Evolutionary conservation across 306 rosid species (phyloP).

Genomic region (Gynostemma pentaphyllum): DNA sequence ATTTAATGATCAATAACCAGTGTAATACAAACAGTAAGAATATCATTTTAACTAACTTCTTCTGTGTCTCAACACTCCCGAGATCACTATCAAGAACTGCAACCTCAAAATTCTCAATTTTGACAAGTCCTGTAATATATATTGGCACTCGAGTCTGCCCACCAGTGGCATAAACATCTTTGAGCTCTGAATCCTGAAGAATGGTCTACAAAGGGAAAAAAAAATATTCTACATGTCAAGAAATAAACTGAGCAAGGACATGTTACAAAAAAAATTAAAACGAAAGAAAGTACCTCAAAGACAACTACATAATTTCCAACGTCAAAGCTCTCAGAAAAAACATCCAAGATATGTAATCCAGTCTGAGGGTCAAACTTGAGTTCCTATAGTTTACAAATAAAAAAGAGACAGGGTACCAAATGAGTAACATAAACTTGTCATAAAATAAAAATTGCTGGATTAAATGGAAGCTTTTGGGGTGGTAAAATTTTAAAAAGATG

Average conservation of each 20-base stretch:
- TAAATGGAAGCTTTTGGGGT: not conserved
- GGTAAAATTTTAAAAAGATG: not conserved
- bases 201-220: slow-evolving; percentile 40
- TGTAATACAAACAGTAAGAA: not conserved
- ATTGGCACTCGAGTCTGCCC: slow-evolving; percentile 69
- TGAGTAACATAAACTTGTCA: not conserved
- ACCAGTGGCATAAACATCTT: slow-evolving; percentile 58
- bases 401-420: not conserved
- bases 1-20: slow-evolving; percentile 6
- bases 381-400: slow-evolving; percentile 34
- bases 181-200: slow-evolving; percentile 45
- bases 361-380: slow-evolving; percentile 60
- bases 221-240: not conserved
- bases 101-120: slow-evolving; percentile 62
- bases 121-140: slow-evolving; percentile 56
- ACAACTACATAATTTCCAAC: slow-evolving; percentile 64
- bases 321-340: slow-evolving; percentile 45
- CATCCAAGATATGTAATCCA: slow-evolving; percentile 53
- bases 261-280: not conserved
- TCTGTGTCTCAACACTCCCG: slow-evolving; percentile 76
- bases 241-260: not conserved
- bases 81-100: slow-evolving; percentile 82
- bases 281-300: slow-evolving; percentile 54
- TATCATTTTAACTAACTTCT: slow-evolving; percentile 28
- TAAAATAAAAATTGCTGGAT: slow-evolving; percentile 4